Evolutionary conservation across 2,329 filamentous ascomycete species (phyloP).

Genomic region (Fonsecaea monophora): DNA sequence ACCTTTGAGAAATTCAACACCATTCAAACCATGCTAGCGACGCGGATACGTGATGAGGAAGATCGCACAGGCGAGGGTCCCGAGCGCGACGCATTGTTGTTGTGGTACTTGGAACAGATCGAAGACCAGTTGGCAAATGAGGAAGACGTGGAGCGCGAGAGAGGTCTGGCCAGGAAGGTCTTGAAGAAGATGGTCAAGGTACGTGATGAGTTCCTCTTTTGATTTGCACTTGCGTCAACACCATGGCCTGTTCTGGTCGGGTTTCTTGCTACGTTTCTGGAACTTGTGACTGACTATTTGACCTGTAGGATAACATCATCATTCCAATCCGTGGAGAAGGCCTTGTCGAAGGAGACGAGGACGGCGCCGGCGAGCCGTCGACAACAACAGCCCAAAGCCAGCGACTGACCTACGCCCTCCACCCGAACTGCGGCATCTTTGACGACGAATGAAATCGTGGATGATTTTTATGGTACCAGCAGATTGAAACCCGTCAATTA

Average conservation of each 20-base stretch:
- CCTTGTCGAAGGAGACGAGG: conserved; percentile 73
- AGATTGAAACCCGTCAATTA: background rate
- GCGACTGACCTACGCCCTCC: conserved; percentile 80
- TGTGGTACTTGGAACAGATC: conserved; percentile 92
- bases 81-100: conserved; percentile 77
- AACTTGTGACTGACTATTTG: background rate
- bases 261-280: conserved; percentile 13
- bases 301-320: conserved; percentile 63
- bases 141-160: conserved; percentile 80
- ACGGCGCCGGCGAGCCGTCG: conserved; percentile 52
- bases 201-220: conserved; percentile 45
- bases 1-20: conserved; percentile 93
- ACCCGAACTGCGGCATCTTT: conserved; percentile 84
- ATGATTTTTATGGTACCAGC: background rate
- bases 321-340: conserved; percentile 78
- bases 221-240: background rate
- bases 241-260: background rate
- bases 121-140: conserved; percentile 81
- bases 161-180: conserved; percentile 78
- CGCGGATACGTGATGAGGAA: conserved; percentile 84
- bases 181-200: conserved; percentile 97
- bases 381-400: conserved; percentile 37
- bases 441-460: conserved; percentile 54
- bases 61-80: conserved; percentile 77
- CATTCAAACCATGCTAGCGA: conserved; percentile 86